These are phyloP conservation scores for Allium fistulosum DNA, from an alignment of 106 monocot genomes.

Conservation along the genomic window DNA sequence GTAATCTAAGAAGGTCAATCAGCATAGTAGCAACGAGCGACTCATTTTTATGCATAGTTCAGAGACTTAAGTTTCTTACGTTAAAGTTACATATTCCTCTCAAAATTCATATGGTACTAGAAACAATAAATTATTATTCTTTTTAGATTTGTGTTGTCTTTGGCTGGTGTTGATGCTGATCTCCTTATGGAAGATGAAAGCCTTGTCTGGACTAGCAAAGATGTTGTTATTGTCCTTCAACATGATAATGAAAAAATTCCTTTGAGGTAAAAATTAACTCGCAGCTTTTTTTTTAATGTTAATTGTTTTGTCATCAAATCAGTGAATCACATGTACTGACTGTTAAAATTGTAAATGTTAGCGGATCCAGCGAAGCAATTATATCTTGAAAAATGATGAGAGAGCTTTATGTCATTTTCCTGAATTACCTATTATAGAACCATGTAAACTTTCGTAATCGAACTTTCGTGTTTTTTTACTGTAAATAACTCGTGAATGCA, in stretches of 20 bases:
- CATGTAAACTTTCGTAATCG: background rate
- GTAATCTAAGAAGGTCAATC: no score
- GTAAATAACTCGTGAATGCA: no score
- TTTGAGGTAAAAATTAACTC: conserved; percentile 38
- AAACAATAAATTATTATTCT: no score
- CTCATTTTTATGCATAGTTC: no score
- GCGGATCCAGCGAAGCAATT: conserved; percentile 1
- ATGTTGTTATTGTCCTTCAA: conserved; percentile 95
- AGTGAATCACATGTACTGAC: background rate
- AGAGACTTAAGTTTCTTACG: no score
- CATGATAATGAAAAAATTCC: conserved; percentile 92
- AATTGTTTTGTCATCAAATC: background rate
- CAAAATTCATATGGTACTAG: no score
- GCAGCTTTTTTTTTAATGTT: background rate
- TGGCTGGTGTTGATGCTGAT: conserved; percentile 82
- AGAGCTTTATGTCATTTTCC: background rate
- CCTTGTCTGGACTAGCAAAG: conserved; percentile 97
- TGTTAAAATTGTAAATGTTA: background rate
- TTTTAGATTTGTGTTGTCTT: conserved; percentile 79
- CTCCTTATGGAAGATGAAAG: conserved; percentile 99
- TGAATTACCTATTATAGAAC: background rate
- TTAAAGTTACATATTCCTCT: no score
- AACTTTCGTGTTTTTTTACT: no score
- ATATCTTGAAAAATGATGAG: background rate
- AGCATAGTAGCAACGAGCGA: no score